Conservation (phyloP, 805 yeast species). For the Yamadazyma sp. region DNA sequence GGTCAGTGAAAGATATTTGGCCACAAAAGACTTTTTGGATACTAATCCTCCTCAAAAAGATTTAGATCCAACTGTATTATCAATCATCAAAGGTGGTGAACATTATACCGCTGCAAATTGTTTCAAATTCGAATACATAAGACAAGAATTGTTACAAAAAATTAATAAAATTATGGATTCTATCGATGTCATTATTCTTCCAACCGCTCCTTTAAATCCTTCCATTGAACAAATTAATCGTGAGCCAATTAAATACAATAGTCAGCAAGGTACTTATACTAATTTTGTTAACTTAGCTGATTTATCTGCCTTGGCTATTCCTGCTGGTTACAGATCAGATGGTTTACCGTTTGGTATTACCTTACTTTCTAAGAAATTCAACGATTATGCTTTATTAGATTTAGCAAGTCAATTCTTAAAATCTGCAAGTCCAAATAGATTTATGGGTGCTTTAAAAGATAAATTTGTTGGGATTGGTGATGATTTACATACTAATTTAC, state of each 20-base stretch:
- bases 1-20: slow-evolving; percentile 94
- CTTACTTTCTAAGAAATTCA: slow-evolving; percentile 72
- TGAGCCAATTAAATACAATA: slow-evolving; percentile 82
- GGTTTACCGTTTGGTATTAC: slow-evolving; percentile 92
- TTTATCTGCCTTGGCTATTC: slow-evolving; percentile 85
- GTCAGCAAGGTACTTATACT: slow-evolving; percentile 97
- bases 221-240: slow-evolving; percentile 64
- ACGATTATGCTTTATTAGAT: slow-evolving; percentile 85
- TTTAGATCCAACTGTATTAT: slow-evolving; percentile 79
- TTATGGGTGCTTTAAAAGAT: slow-evolving; percentile 51
- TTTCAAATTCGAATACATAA: slow-evolving; percentile 80
- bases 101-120: slow-evolving; percentile 77
- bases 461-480: slow-evolving; percentile 36
- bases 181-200: slow-evolving; percentile 79
- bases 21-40: slow-evolving; percentile 68
- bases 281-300: slow-evolving; percentile 95
- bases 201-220: slow-evolving; percentile 93
- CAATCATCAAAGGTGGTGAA: slow-evolving; percentile 77
- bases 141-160: slow-evolving; percentile 73
- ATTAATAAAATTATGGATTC: slow-evolving; percentile 52
- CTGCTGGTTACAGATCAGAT: slow-evolving; percentile 80
- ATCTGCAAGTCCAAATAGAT: slow-evolving; percentile 46
- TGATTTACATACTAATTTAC: slow-evolving; percentile 44
- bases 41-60: slow-evolving; percentile 66
- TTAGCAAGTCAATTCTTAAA: slow-evolving; percentile 72